Conservation (phyloP, 306 rosid species). For the Argentina anserina region DNA sequence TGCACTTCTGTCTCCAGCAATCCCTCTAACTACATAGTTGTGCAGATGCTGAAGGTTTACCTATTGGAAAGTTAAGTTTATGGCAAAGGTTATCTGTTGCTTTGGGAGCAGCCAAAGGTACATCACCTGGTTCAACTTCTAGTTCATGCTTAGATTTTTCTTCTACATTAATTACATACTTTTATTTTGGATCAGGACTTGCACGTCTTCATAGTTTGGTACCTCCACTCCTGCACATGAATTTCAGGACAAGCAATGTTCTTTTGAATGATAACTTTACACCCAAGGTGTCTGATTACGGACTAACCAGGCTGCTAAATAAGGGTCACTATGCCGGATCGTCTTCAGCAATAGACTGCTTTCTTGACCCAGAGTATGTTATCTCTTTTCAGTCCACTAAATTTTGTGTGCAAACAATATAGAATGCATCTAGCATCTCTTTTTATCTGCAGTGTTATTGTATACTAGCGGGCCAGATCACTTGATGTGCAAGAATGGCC, state of each 20-base stretch:
- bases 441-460: background rate
- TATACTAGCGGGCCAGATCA: background rate
- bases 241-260: constrained; percentile 64
- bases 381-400: constrained; percentile 8
- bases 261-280: constrained; percentile 50
- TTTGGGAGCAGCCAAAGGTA: constrained; percentile 72
- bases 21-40: constrained; percentile 15
- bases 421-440: background rate
- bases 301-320: constrained; percentile 42
- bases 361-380: constrained; percentile 68
- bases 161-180: constrained; percentile 7
- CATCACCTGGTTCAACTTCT: background rate
- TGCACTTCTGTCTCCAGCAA: background rate
- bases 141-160: background rate
- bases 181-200: constrained; percentile 44
- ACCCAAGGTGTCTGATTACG: constrained; percentile 68
- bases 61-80: constrained; percentile 57
- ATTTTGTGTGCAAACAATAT: background rate
- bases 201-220: constrained; percentile 58
- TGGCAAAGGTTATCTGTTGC: constrained; percentile 53
- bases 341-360: constrained; percentile 54
- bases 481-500: background rate
- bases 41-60: constrained; percentile 62
- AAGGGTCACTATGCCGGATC: constrained; percentile 38
- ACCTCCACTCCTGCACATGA: constrained; percentile 66